A percentile compares a stretch with the other conserved stretches of the same genome.
Evolutionary conservation across 371 early-diverging fungal genomes (phyloP).

Genomic region (Lichtheimia ramosa): DNA sequence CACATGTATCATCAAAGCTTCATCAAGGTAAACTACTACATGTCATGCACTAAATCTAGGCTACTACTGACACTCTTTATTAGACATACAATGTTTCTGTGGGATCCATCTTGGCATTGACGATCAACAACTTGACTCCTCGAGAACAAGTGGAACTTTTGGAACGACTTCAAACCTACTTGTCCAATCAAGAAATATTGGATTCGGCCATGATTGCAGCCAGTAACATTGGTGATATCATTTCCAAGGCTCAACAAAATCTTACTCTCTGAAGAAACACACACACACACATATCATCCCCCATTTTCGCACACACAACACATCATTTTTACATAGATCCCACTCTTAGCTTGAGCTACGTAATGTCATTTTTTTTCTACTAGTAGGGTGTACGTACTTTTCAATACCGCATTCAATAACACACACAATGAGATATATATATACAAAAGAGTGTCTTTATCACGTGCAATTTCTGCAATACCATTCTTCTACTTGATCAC

Average conservation of each 20-base stretch:
- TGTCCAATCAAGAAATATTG: slow-evolving; percentile 56
- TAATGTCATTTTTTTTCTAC: too few relatives aligned
- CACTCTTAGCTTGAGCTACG: too few relatives aligned
- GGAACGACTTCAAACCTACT: slow-evolving; percentile 56
- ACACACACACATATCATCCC: background rate
- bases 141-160: slow-evolving; percentile 61
- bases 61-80: background rate
- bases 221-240: slow-evolving; percentile 10
- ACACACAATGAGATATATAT: too few relatives aligned
- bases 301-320: background rate
- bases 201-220: slow-evolving; percentile 8
- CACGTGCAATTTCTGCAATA: slow-evolving; percentile 22
- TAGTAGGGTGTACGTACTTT: too few relatives aligned
- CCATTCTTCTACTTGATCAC: slow-evolving; percentile 50
- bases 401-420: too few relatives aligned
- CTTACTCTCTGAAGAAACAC: background rate
- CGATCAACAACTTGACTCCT: slow-evolving; percentile 50
- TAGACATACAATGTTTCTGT: slow-evolving; percentile 56
- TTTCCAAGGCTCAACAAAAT: slow-evolving; percentile 9
- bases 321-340: background rate
- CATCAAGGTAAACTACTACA: slow-evolving; percentile 56
- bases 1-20: slow-evolving; percentile 92
- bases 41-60: background rate
- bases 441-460: too few relatives aligned
- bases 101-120: slow-evolving; percentile 52